phyloP scores from a whole-genome alignment of 2,329 filamentous ascomycete genomes.

The Fusarium caatingaense region DNA sequence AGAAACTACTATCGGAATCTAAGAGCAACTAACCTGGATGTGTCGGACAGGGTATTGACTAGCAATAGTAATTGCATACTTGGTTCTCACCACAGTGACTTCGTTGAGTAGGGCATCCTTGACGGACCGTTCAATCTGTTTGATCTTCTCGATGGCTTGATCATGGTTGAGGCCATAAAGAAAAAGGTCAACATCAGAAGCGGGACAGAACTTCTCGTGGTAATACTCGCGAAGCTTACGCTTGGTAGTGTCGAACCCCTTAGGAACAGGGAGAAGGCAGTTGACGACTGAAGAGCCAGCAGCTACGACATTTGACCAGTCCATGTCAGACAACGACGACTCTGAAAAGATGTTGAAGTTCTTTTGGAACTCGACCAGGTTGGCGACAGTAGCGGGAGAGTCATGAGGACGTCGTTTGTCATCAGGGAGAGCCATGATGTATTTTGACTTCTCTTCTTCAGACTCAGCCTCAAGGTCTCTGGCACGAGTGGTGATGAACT shows the following conservation, averaged over 20 bases:
- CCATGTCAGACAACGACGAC: constrained; percentile 77
- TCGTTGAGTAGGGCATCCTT: constrained; percentile 84
- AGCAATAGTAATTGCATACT: constrained; percentile 87
- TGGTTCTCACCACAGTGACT: constrained; percentile 85
- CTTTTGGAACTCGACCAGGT: constrained; percentile 76
- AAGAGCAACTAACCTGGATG: constrained; percentile 63
- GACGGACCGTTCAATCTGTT: constrained; percentile 80
- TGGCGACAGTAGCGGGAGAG: constrained; percentile 74
- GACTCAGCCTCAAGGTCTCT: constrained; percentile 69
- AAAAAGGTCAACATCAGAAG: constrained; percentile 89
- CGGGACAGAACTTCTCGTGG: constrained; percentile 82
- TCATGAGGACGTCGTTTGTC: constrained; percentile 71
- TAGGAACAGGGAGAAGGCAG: constrained; percentile 76
- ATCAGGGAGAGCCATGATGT: constrained; percentile 75
- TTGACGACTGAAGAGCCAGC: constrained; percentile 86
- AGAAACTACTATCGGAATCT: background rate
- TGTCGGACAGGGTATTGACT: constrained; percentile 87
- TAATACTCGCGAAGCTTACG: constrained; percentile 77
- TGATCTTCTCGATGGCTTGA: constrained; percentile 84
- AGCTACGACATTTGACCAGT: constrained; percentile 86
- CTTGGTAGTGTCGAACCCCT: constrained; percentile 71
- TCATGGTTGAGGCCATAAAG: constrained; percentile 83
- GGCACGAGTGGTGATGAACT: constrained; percentile 70
- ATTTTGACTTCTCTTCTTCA: constrained; percentile 69
- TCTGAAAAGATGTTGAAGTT: constrained; percentile 89